Conservation (phyloP, 768 basidiomycete genomes). For the Lactarius akahatsu region DNA sequence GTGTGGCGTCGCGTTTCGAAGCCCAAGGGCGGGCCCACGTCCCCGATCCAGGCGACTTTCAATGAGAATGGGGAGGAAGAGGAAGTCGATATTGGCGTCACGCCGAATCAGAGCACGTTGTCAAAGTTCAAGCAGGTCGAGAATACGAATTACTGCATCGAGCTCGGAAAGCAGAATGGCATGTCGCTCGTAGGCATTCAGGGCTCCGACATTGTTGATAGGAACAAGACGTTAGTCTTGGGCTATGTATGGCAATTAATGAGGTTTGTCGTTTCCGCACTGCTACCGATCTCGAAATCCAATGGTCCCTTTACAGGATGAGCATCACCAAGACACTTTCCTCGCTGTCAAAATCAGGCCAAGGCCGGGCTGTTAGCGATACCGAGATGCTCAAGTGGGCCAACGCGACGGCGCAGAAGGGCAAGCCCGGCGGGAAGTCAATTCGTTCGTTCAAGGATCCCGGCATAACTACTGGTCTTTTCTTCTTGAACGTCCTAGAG, state of each 20-base stretch:
- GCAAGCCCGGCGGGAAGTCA: conserved; percentile 53
- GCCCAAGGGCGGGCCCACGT: conserved; percentile 66
- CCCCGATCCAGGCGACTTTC: conserved; percentile 33
- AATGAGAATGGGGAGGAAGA: conserved; percentile 58
- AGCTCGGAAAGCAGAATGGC: conserved; percentile 87
- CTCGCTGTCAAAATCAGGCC: conserved; percentile 60
- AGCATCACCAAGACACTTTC: conserved; percentile 90
- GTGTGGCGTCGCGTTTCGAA: conserved; percentile 96
- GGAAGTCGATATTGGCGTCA: conserved; percentile 79
- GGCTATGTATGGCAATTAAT: conserved; percentile 98
- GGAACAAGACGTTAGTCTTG: conserved; percentile 86
- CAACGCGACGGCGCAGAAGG: conserved; percentile 79
- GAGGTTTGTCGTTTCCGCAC: conserved; percentile 53
- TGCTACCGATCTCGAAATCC: not conserved
- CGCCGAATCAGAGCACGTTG: conserved; percentile 78
- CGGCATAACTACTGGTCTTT: conserved; percentile 80
- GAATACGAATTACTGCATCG: conserved; percentile 95
- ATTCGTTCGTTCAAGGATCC: conserved; percentile 97
- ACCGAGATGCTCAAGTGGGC: conserved; percentile 96
- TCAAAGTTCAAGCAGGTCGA: conserved; percentile 98
- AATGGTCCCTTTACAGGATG: conserved; percentile 46
- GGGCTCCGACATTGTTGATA: conserved; percentile 96
- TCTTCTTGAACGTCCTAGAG: conserved; percentile 92
- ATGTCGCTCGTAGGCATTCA: conserved; percentile 98
- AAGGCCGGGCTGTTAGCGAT: conserved; percentile 85